Conservation (phyloP, 768 basidiomycete species). For the Lentinula guzmanii region DNA sequence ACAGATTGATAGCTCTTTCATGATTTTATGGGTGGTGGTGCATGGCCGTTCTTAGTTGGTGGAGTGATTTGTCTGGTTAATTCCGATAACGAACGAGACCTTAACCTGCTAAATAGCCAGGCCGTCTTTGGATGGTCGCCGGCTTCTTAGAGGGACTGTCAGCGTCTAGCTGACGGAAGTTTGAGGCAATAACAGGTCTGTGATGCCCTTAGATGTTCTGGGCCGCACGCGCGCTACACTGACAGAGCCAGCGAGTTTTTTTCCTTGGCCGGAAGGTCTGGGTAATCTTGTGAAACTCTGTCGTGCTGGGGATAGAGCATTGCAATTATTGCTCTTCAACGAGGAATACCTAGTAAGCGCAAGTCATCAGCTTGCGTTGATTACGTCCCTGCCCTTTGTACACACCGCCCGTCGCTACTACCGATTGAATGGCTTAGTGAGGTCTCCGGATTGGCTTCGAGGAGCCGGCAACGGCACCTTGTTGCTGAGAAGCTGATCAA, state of each 20-base stretch:
- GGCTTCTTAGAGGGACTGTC: constrained; percentile 87
- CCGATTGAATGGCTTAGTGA: constrained; percentile 90
- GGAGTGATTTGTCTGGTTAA: constrained; percentile 98
- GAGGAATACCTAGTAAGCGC: constrained; percentile 86
- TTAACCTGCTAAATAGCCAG: constrained; percentile 90
- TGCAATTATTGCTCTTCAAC: constrained; percentile 92
- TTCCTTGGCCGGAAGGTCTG: constrained; percentile 69
- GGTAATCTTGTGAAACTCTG: constrained; percentile 76
- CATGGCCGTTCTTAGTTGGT: constrained; percentile 87
- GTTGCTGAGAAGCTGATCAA: constrained; percentile 55
- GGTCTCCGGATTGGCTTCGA: constrained; percentile 75
- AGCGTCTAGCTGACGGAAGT: constrained; percentile 77
- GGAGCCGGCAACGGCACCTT: constrained; percentile 45
- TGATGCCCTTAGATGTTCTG: constrained; percentile 90
- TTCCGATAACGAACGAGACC: constrained; percentile 94
- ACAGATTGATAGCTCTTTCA: constrained; percentile 83
- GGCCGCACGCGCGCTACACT: constrained; percentile 86
- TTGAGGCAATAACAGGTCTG: constrained; percentile 90
- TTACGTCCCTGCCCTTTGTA: constrained; percentile 90
- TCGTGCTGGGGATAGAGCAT: constrained; percentile 86
- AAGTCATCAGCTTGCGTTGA: constrained; percentile 87
- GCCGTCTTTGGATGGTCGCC: constrained; percentile 65
- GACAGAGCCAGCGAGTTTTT: constrained; percentile 82
- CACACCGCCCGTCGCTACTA: constrained; percentile 89
- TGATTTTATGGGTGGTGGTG: constrained; percentile 85